These are phyloP conservation scores for Ramichloridium luteum DNA, from an alignment of 2,329 filamentous ascomycete species.

Conservation along the genomic window DNA sequence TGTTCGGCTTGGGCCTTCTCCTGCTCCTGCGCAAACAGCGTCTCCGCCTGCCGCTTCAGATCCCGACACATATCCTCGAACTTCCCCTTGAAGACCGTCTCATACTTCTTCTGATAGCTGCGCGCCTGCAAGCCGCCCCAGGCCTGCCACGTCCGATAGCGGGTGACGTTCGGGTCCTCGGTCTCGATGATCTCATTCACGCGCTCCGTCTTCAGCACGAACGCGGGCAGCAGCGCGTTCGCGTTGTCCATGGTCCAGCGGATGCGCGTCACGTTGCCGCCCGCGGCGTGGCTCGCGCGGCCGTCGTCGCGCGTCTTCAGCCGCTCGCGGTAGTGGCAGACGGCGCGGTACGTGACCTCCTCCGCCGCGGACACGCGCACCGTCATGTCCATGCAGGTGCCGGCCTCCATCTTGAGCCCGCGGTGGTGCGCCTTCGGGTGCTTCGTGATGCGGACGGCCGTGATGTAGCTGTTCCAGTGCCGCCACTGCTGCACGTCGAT, in stretches of 20 bases:
- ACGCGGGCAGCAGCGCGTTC: conserved; percentile 17
- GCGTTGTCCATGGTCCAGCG: conserved; percentile 23
- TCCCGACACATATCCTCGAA: conserved; percentile 5
- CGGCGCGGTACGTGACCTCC: conserved; percentile 18
- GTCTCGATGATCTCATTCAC: conserved; percentile 36
- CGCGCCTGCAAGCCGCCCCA: conserved; percentile 33
- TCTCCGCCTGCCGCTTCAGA: conserved; percentile 4
- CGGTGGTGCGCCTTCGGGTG: conserved; percentile 23
- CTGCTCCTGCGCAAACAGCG: conserved; percentile 3
- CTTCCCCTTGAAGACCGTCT: conserved; percentile 21
- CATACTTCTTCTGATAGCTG: conserved; percentile 32
- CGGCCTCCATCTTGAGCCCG: conserved; percentile 22
- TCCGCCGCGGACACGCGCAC: conserved; percentile 28
- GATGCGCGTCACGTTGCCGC: conserved; percentile 21
- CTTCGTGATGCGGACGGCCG: conserved; percentile 33
- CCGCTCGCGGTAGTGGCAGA: conserved; percentile 26
- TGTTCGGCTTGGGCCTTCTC: background rate
- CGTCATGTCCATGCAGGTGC: conserved; percentile 34
- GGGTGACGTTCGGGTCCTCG: conserved; percentile 21
- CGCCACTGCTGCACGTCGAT: conserved; percentile 35
- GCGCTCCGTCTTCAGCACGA: conserved; percentile 32
- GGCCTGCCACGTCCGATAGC: conserved; percentile 34
- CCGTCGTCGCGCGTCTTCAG: conserved; percentile 17
- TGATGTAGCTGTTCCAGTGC: conserved; percentile 37
- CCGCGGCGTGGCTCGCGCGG: conserved; percentile 6